Evolutionary conservation across 805 yeast species (phyloP), one percentile per base, ranked within the genome.

Genomic region (Barnettozyma wickerhamii): DNA sequence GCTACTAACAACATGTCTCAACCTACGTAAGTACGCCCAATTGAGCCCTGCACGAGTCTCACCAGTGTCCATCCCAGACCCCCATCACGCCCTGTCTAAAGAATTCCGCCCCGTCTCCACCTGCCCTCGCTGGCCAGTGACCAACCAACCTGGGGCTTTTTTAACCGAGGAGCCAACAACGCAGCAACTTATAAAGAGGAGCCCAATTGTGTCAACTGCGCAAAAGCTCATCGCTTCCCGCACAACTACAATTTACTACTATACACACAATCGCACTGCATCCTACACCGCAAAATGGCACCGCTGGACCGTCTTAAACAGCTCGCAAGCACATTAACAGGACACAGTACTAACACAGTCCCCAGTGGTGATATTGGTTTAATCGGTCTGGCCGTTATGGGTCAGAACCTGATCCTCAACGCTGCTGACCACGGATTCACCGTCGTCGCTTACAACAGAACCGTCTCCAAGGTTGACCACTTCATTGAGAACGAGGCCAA

Each of bases 381-480:
- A 68, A 90, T 93, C 64, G 99, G 99, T 67, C 79, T 91, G 79
- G 99, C 99, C 84, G 99, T 91, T 56, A 91, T 91, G 99, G 99
- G 99, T 71, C 95, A 86, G 77, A 91, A 91, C 80, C 75, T 91
- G 78, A 88, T 91, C 66, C 78, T 91, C 55, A 91, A 91, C 71
- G 95, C 95, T 62, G 99, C 99, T 56, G 99, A 91, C 77, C 95
- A 91, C 74, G 97, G 97, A 45, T 91, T 79, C 77, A 88, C 96
- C 53, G 98, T 93, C 59, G 96, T 88, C 62, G 97, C 97, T 48
- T 93, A 78, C 84, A 91, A 91, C 93, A 88, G 99, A 81, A 93
- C 98, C 47, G 87, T 82, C 48, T 70, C 95, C 40, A 91, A 88
- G 74, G 99, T 93, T 55, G 98, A 93, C 69, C 88, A 85, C 61